Base-by-base conservation (phyloP, 176 grass and related monocot genomes). In the Raddia guianensis region DNA sequence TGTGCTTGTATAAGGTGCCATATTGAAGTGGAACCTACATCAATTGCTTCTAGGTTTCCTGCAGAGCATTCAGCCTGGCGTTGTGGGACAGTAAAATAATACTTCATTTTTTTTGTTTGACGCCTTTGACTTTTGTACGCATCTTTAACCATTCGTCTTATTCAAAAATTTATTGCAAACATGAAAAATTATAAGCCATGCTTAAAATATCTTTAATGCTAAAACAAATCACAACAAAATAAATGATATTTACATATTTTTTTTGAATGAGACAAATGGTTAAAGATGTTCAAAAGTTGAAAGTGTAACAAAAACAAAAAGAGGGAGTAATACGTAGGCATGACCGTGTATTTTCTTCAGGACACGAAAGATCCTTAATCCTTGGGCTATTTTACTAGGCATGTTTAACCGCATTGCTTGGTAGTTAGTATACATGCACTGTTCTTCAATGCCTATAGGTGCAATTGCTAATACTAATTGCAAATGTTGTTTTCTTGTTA, bases 1-100 rank as follows among this genome's bases (percentile, higher is more conserved):
- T 76, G 1, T 21, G 49, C 8, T 56, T 89, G 71, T 85, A 76
- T 80, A 71, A 85, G 59, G 50, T 85, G 70, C 27, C 56, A 74
- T 40, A 6, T 72, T 58, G 71, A 46, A 43, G 11, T 32, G 18
- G 13, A 51, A 73, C 9, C 33, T 72, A 55, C 64, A 64, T 56
- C 18, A 19, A 66, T 65, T 84, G 11, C 18, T 66, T 63, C 11
- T 70, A 40, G 35, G 34, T 78, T 44, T 66, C 49, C 34, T 78
- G 13, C 5, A n/a, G 15, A 9, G 49, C 65, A 6, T 49, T 70
- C 34, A 0, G 5, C 59, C 18, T 63, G 21, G 10, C 27, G 5
- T 67, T 67, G 0, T 42, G 43, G n/a, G 57, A 53, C 55, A 6
- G 10, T 79, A 49, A 59, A 73, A 43, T 59, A 86, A 79, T 71